Evolutionary conservation across 495 filamentous ascomycete genomes (phyloP), one percentile per base, ranked within the genome.

Genomic region (Coniosporium apollinis): DNA sequence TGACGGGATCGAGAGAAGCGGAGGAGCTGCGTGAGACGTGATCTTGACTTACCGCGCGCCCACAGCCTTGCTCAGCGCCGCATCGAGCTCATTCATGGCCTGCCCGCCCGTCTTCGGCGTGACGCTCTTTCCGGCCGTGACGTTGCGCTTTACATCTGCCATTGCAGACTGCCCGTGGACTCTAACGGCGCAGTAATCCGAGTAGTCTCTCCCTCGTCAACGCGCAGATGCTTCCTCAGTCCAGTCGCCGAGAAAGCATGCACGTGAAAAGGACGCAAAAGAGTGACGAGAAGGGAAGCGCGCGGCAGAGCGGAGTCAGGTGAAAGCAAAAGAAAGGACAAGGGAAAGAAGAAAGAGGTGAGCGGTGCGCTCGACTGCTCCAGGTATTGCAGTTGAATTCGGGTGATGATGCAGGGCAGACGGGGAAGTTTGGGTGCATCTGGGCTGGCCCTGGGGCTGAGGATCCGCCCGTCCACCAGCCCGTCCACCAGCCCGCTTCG

Each of bases 61-160:
- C 21, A 59, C 48, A 7, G 53, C 51, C 34, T 57, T 59, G 41
- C 44, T 48, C 19, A 59, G 37, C 22, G 49, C 54, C 22, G 32
- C 42, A 10, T 53, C 53, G 19, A 47, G 41, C 10, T 41, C 24
- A 16, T 56, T 45, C 35, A 46, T 51, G 24, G 25, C 30, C 22
- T 36, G 30, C 5, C 30, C 30, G 6, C 34, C 39, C 18, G 44
- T 43, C 46, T 55, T 59, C n/a, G 55, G 55, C 11, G 47, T 57
- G 30, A 54, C 55, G 24, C 56, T 48, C 45, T 52, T 56, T 15
- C 55, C 54, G 10, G 45, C 49, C 5, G 43, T 44, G 31, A 39
- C 47, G 22, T 45, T 41, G 25, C 51, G 37, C 44, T 54, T 55
- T 40, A 10, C 43, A 14, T 48, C 55, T 30, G 55, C 52, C 55